Conservation (phyloP, 805 yeast genomes). For the Myxozyma neglecta region DNA sequence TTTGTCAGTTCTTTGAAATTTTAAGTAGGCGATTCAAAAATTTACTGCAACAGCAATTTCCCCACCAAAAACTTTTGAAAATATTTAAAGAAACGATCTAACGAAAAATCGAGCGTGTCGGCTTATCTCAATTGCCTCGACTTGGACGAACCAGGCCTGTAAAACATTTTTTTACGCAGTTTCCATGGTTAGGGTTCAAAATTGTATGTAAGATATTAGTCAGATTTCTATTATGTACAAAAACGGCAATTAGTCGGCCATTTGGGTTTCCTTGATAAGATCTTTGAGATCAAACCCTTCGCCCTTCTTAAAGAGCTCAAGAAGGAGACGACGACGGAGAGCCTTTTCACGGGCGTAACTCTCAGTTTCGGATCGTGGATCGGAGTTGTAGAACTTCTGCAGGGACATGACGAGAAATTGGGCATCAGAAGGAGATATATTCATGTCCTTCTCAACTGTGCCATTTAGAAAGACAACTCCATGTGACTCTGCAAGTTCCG, state of each 20-base stretch:
- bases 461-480: constrained; percentile 83
- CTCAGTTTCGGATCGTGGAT: constrained; percentile 53
- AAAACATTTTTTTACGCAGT: neutral
- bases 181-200: neutral
- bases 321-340: constrained; percentile 46
- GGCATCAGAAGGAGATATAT: constrained; percentile 69
- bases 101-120: neutral
- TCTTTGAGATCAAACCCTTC: constrained; percentile 63
- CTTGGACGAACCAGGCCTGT: neutral
- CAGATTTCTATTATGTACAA: constrained; percentile 9
- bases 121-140: neutral
- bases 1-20: no score
- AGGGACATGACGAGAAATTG: constrained; percentile 72
- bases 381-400: constrained; percentile 65
- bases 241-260: constrained; percentile 50
- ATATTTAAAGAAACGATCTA: neutral
- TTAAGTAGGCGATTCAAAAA: neutral
- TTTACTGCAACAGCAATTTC: neutral
- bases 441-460: constrained; percentile 62
- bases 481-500: constrained; percentile 62
- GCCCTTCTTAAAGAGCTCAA: constrained; percentile 71
- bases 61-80: neutral
- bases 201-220: neutral
- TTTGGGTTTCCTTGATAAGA: constrained; percentile 71
- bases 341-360: constrained; percentile 51